Evolutionary conservation across 1,139 yeast species (phyloP), one percentile per base, ranked within the genome.

Genomic region (Saccharomycopsis phalli): DNA sequence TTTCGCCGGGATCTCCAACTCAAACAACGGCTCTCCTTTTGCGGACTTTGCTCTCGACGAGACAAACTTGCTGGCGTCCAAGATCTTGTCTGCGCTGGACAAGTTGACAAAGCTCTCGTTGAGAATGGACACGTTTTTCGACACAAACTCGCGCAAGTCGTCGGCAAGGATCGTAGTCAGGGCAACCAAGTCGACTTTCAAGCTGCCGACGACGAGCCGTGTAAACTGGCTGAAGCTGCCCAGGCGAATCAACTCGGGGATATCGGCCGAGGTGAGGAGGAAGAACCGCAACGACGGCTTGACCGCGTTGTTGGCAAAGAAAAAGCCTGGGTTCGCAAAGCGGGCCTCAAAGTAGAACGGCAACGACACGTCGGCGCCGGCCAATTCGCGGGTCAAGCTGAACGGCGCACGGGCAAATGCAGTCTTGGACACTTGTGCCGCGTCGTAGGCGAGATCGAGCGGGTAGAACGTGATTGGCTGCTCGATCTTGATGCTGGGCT

Each of bases 391-490:
- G 27, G 49, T 54, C 46, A 70, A 62, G 1, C 57, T 52, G 34
- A 68, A 44, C 25, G 66, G 67, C 46, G 63, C 65, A 23, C 74
- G 51, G 11, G 63, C 60, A 51, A 4, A 63, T 2, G 23, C 36
- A 19, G 38, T 62, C 59, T 39, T 65, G 68, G 18, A 11, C 10
- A 25, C 28, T 27, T 56, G 59, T 2, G 47, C 45, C 3, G 46
- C 47, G 18, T 50, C 31, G 18, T 52, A 46, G 4, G 55, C 56
- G 39, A 54, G 52, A 49, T 70, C 76, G 36, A 69, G 55, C 0
- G 77, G 76, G 18, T 65, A 48, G 45, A 71, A 71, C 1, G 57
- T 56, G 48, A 72, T 69, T 2, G 74, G 74, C 41, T 69, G 73
- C 37, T 52, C 54, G 1, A 67, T 56, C 20, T 76, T 53, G 30